A percentile compares a stretch with the other conserved stretches of the same genome.
phyloP scores from a whole-genome alignment of 441 rosid genomes.

The Croton laevigatus region DNA sequence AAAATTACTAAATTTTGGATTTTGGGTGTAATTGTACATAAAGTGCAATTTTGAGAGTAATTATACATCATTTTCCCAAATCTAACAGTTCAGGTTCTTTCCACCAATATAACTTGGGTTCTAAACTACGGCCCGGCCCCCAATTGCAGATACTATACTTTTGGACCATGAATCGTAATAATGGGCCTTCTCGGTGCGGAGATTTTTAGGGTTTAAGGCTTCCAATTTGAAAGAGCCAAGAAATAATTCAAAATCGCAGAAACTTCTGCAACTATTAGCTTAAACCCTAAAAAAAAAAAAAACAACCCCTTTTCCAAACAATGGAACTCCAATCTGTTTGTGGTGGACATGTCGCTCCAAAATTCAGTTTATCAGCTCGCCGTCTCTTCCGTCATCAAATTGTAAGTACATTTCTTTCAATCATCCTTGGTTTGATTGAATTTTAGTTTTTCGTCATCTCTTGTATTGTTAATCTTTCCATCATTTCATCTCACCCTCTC shows the following conservation, averaged over 20 bases:
- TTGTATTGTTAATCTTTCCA: background rate
- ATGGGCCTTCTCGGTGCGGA: background rate
- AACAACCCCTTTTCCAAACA: background rate
- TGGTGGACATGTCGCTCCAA: constrained; percentile 37
- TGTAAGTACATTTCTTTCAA: constrained; percentile 31
- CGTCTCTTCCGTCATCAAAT: constrained; percentile 11
- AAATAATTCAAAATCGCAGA: background rate
- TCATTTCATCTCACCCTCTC: constrained; percentile 1
- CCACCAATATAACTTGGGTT: background rate
- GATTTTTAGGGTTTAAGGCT: constrained; percentile 24
- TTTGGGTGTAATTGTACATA: no score
- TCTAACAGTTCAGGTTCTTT: no score
- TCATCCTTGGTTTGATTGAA: background rate
- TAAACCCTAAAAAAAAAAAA: constrained; percentile 10
- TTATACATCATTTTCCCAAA: no score
- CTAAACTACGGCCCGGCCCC: background rate
- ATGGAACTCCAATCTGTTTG: constrained; percentile 54
- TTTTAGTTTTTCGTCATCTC: constrained; percentile 1
- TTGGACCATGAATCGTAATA: background rate
- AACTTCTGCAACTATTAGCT: background rate
- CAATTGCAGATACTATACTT: background rate
- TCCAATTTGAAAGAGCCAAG: background rate
- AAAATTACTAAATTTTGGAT: no score
- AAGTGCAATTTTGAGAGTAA: no score
- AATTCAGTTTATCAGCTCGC: constrained; percentile 25